These are phyloP conservation scores for Seiridium unicorne DNA, from an alignment of 2,329 filamentous ascomycete genomes.

Conservation along the genomic window DNA sequence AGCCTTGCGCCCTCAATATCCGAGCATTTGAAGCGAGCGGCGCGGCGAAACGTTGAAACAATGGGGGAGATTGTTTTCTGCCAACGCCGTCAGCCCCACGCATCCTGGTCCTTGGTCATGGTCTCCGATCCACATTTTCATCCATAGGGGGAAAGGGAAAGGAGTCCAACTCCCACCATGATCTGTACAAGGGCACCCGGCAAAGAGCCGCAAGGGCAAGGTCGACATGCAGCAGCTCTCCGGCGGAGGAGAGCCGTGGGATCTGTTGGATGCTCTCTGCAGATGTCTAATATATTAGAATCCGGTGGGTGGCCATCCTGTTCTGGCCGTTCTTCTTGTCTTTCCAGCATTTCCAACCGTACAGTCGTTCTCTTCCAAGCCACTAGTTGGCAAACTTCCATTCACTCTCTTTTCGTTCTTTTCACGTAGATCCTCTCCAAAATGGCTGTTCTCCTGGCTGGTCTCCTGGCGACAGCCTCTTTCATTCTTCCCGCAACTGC, in stretches of 20 bases:
- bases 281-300: background rate
- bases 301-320: background rate
- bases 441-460: conserved; percentile 7
- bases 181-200: background rate
- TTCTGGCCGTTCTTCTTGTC: background rate
- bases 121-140: background rate
- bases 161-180: background rate
- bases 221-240: too few species aligned
- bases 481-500: conserved; percentile 11
- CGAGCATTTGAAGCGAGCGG: background rate
- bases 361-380: background rate
- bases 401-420: background rate
- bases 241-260: background rate
- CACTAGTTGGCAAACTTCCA: background rate
- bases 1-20: too few species aligned
- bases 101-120: background rate
- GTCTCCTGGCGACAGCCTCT: conserved; percentile 7
- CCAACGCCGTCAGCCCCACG: background rate
- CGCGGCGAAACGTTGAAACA: background rate
- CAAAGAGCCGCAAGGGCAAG: background rate
- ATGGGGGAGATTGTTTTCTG: background rate
- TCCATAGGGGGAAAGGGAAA: background rate
- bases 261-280: background rate
- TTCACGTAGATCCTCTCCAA: background rate
- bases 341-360: background rate